Evolutionary conservation across 129 eudicot genomes (phyloP), one percentile per base, ranked within the genome.

Genomic region (Chrysanthemum makinoi): DNA sequence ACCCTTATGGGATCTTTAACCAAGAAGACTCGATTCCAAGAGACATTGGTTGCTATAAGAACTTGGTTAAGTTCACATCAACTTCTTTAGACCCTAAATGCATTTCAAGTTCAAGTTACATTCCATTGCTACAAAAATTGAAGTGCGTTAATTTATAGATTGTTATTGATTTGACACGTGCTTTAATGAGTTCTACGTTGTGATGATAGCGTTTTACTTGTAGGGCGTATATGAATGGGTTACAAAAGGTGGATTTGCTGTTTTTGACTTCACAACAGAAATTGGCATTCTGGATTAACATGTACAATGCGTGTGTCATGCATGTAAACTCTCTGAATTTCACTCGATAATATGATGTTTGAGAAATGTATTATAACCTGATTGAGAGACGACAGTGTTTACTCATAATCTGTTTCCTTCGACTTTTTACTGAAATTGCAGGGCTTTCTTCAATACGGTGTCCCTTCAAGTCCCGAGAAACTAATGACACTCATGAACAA

Each of bases 241-340:
- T 94, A 10, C 96, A 87, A 79, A 87, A 84, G 80, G 93, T 94
- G 87, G 98, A 94, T 73, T 80, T 94, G 77, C 79, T 88, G 86
- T 79, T 81, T 77, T 74, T 94, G 83, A 83, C 81, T 50, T 72
- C 83, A 44, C 90, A 86, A 16, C 98, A 94, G 58, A 94, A 94
- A 74, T 75, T 94, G 52, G 96, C 98, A 2, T 94, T 94, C 77
- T 94, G 98, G 98, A 90, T 94, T 84, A 94, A 89, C 87, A 90
- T 94, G 83, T 90, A 87, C 85, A 94, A 94, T 75, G 96, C 97
- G 58, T 89, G 97, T 69, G 86, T 90, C 70, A 89, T 94, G 97
- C 92, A 94, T 87, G 98, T 94, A 94, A 79, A 80, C 52, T 72
- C 46, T 54, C 16, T 2, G 46, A 59, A 0, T 11, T 22, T 71